These are phyloP conservation scores for Hansenula anomala DNA, from an alignment of 1,139 yeast species.

Conservation along the genomic window DNA sequence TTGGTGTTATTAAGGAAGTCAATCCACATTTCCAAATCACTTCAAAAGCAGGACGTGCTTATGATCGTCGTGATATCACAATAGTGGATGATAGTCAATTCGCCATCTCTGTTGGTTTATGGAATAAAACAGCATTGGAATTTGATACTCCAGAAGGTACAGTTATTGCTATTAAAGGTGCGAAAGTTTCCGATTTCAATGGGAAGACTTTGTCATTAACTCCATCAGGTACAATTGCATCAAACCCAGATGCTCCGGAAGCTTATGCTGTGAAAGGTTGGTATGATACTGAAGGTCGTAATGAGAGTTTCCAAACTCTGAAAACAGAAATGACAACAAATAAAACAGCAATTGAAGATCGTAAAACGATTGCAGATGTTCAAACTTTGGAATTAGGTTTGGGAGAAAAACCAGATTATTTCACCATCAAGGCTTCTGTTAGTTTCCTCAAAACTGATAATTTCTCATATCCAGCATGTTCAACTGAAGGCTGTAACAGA, in stretches of 20 bases:
- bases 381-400: conserved; percentile 68
- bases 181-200: conserved; percentile 82
- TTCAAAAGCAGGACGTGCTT: conserved; percentile 92
- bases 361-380: conserved; percentile 65
- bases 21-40: conserved; percentile 73
- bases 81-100: conserved; percentile 83
- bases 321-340: conserved; percentile 36
- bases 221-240: conserved; percentile 67
- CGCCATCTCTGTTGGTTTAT: conserved; percentile 75
- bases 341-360: conserved; percentile 33
- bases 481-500: conserved; percentile 68
- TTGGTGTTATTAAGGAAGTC: conserved; percentile 79
- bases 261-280: conserved; percentile 90
- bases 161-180: conserved; percentile 90
- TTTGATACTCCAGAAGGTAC: conserved; percentile 74
- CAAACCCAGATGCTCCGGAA: conserved; percentile 87
- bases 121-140: conserved; percentile 85
- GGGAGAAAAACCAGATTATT: conserved; percentile 75
- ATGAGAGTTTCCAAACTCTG: conserved; percentile 58
- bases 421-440: conserved; percentile 68
- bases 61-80: conserved; percentile 82
- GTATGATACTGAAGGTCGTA: conserved; percentile 79
- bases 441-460: conserved; percentile 68
- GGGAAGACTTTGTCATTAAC: conserved; percentile 84
- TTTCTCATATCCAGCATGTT: conserved; percentile 90